Evolutionary conservation across 176 grass and related monocot species (phyloP), one percentile per base, ranked within the genome.

Genomic region (Oropetium thomaeum): DNA sequence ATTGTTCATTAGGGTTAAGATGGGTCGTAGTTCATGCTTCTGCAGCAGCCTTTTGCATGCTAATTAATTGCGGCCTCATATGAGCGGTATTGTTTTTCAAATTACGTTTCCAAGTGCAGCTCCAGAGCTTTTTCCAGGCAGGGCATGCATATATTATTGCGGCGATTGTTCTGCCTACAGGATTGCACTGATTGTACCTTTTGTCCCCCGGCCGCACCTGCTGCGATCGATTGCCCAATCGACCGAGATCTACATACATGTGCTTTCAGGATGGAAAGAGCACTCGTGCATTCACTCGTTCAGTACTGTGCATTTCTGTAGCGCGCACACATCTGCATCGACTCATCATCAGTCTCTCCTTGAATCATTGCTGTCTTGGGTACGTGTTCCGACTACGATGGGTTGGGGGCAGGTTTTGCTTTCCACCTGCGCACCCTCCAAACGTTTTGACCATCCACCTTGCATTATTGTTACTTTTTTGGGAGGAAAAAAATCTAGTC

Each of bases 161-260:
- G 75, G 74, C 75, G 80, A 87, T 87, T 83, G 85, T 83, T 83
- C 81, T 62, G 80, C 69, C 29, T 47, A 83, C 63, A 75, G 55
- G 70, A 69, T 83, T 75, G 63, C 86, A 70, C 81, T 88, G 86
- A 75, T 80, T 79, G 81, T 64, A 74, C 81, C 80, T 83, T 88
- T 79, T 83, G 80, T 63, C 73, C 41, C 48, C 52, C 53, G n/a
- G n/a, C 23, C 80, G n/a, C n/a, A n/a, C n/a, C n/a, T n/a, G n/a
- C 75, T 88, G 45, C 26, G 40, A 66, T 51, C 44, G 74, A 83
- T 80, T 80, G 75, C 81, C 58, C 76, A 71, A 70, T 71, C 55
- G 32, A 76, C 73, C 58, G 28, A 47, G 28, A 47, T 47, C 53
- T 54, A 8, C 34, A 28, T n/a, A n/a, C 13, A 82, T 71, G 63